Evolutionary conservation across 805 yeast genomes (phyloP), one percentile per base, ranked within the genome.

Genomic region (Kodamaea hsintzibuensis): DNA sequence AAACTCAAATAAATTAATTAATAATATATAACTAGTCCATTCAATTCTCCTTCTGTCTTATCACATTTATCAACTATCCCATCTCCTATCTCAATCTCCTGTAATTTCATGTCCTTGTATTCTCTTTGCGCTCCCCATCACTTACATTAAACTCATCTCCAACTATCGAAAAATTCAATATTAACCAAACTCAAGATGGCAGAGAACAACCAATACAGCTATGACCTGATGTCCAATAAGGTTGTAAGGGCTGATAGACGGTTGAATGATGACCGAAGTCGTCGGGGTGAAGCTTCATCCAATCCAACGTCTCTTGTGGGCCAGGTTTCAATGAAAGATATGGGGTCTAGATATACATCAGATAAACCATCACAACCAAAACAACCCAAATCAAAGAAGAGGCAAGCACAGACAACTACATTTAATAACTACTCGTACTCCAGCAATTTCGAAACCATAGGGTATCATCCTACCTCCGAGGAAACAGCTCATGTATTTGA

Each of bases 221-320:
- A 84, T 60, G 87, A 84, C 65, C 89, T 82, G 64, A 86, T 89
- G 91, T 80, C 96, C 49, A 88, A 85, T 61, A 85, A 85, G 73
- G 93, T 89, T 56, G 76, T 85, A 64, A 56, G 71, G 67, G 45
- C 64, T 75, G 44, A 74, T 69, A 47, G 76, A 74, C 7, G 61
- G 62, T 13, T 50, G 42, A 38, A 50, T 7, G 53, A 50, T 40
- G 45, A 66, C 62, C 50, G 57, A 47, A 82, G 33, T 10, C 2
- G 2, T 35, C 22, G 77, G 50, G 82, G 81, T 3, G 84, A 80
- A 19, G 65, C 74, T 12, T 64, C 65, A 54, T 83, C 87, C 2
- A 83, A 80, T 46, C 97, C 97, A 0, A 83, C 83, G 54, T 84
- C 96, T 0, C 72, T 91, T 64, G 81, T 75, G 8, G 96, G 96